These are phyloP conservation scores for Pythium scleroteichum DNA, from an alignment of 352 stramenopile genomes.

Conservation along the genomic window DNA sequence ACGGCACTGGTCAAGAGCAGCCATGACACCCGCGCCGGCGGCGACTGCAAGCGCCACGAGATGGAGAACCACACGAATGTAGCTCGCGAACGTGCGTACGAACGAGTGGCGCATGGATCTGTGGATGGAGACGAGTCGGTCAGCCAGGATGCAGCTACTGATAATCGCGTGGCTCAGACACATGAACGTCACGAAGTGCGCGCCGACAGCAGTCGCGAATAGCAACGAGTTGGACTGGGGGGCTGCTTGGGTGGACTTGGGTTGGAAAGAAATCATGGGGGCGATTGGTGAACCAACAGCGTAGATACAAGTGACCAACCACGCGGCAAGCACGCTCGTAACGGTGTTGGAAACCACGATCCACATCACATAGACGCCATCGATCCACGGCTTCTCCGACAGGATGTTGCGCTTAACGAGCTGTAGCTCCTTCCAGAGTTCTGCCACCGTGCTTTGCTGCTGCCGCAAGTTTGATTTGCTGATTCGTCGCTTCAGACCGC, in stretches of 20 bases:
- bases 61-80: neutral
- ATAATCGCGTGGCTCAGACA: slow-evolving; percentile 24
- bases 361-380: slow-evolving; percentile 32
- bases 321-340: slow-evolving; percentile 28
- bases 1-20: neutral
- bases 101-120: slow-evolving; percentile 15
- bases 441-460: slow-evolving; percentile 18
- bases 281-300: slow-evolving; percentile 30
- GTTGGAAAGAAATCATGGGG: slow-evolving; percentile 13
- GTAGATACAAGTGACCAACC: slow-evolving; percentile 24
- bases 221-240: neutral
- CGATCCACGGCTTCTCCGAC: slow-evolving; percentile 31
- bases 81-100: slow-evolving; percentile 1
- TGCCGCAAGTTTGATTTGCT: slow-evolving; percentile 13
- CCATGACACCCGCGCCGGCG: neutral
- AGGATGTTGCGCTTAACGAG: slow-evolving; percentile 38
- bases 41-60: neutral
- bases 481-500: slow-evolving; percentile 9
- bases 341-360: slow-evolving; percentile 37
- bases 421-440: slow-evolving; percentile 32
- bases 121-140: slow-evolving; percentile 24
- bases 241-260: neutral
- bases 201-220: slow-evolving; percentile 22
- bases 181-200: slow-evolving; percentile 34
- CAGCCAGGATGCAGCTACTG: slow-evolving; percentile 19